Percentiles rank a stretch among this genome's conserved stretches.
phyloP scores from a whole-genome alignment of 176 grass and related monocot species.

The Microstegium vimineum region DNA sequence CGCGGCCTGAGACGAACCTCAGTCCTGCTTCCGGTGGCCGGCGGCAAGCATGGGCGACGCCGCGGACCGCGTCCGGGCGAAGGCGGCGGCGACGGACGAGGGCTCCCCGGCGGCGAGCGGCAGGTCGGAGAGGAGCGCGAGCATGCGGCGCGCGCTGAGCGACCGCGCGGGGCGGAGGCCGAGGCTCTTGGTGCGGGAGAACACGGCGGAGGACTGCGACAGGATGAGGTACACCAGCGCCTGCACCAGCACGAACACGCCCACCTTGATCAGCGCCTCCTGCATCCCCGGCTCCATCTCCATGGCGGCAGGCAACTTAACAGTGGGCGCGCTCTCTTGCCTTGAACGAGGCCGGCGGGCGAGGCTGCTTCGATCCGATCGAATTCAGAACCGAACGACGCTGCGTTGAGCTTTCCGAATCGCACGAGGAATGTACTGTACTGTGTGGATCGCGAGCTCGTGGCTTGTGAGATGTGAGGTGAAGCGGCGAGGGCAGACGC shows the following conservation, averaged over 20 bases:
- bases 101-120: no score
- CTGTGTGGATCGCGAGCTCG: not conserved
- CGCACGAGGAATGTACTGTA: not conserved
- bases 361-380: no score
- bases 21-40: no score
- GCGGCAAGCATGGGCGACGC: no score
- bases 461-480: not conserved
- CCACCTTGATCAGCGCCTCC: conserved; percentile 37
- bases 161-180: conserved; percentile 28
- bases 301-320: conserved; percentile 20
- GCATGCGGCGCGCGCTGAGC: not conserved
- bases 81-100: no score
- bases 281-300: conserved; percentile 30
- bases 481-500: not conserved
- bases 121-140: no score
- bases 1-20: no score
- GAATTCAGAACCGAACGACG: not conserved
- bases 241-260: conserved; percentile 62
- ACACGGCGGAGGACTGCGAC: conserved; percentile 53
- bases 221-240: conserved; percentile 71
- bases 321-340: no score
- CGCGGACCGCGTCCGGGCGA: no score
- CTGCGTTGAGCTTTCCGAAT: no score
- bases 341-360: no score
- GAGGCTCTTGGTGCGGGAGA: conserved; percentile 36